Evolutionary conservation across 805 yeast genomes (phyloP).

Genomic region (Yarrowia keelungensis): DNA sequence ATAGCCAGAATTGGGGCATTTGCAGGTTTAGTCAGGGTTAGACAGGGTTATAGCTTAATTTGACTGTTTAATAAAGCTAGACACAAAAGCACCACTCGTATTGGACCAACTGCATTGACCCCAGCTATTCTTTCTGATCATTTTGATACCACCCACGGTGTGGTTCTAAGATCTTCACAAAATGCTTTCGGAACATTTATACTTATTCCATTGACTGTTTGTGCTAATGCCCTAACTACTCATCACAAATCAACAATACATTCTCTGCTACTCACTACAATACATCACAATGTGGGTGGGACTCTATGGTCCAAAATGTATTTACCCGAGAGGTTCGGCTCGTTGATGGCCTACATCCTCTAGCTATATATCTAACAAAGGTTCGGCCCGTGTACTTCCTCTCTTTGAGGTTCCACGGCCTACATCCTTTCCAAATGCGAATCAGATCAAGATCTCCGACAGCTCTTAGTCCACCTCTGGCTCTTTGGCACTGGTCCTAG

Average conservation of each 20-base stretch:
- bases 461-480: neutral
- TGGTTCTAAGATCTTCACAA: too few relatives aligned
- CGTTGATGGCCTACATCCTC: neutral
- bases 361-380: neutral
- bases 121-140: too few relatives aligned
- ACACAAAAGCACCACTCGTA: too few relatives aligned
- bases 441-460: conserved; percentile 2
- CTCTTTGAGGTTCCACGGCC: neutral
- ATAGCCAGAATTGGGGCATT: too few relatives aligned
- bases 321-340: conserved; percentile 1
- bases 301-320: neutral
- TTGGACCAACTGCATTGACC: too few relatives aligned
- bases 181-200: too few relatives aligned
- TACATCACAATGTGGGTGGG: too few relatives aligned
- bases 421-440: neutral
- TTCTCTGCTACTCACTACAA: neutral
- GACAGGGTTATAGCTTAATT: too few relatives aligned
- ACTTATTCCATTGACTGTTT: too few relatives aligned
- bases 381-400: neutral
- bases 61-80: too few relatives aligned
- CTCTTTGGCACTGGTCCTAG: neutral
- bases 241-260: neutral
- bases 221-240: neutral
- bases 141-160: too few relatives aligned
- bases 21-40: too few relatives aligned